Base-by-base conservation (phyloP, 768 basidiomycete species). In the Boletus bicolor region DNA sequence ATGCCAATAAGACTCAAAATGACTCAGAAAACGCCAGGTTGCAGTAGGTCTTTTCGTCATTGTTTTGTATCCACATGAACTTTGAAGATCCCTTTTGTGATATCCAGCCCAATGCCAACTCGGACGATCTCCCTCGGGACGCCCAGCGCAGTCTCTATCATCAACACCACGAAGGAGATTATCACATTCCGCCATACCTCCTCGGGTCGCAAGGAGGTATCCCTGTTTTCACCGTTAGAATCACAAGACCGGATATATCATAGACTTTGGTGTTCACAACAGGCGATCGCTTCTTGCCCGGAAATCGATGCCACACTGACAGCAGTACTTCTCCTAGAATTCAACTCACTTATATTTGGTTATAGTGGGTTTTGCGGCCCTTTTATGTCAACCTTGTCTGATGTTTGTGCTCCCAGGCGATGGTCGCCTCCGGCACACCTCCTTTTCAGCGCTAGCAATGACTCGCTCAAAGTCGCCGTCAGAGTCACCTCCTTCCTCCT, bases 301-400 rank as follows among this genome's bases (percentile, higher is more conserved):
- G 62, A 53, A 30, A 38, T 3, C 1, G 50, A 54, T 43, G 52
- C 55, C 38, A 56, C 44, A 39, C 48, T 79, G 41, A 78, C 78
- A 5, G 71, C 73, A 1, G 63, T 79, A 10, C 69, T 86, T 30
- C 83, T 86, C 5, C 65, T 92, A 8, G 84, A 84, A 44, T 68
- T 82, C 0, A 80, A 84, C 36, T 52, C 70, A 0, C 73, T 93
- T 26, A 60, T 92, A 35, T 71, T 86, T 44, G 92, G 91, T 39
- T 83, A 78, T 59, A 78, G 89, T 89, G 59, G 35, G 82, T 69
- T 4, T 51, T 48, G 21, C 7, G 10, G 4, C 35, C 14, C 17
- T 37, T 21, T 7, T 24, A 14, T 35, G 11, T 14, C 14, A 9
- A 3, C 12, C 3, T 44, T 21, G 30, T 32, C 17, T 61, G 9